Evolutionary conservation across 192 early-diverging fungal species (phyloP), one percentile per base, ranked within the genome.

Genomic region (Backusella macrospora): DNA sequence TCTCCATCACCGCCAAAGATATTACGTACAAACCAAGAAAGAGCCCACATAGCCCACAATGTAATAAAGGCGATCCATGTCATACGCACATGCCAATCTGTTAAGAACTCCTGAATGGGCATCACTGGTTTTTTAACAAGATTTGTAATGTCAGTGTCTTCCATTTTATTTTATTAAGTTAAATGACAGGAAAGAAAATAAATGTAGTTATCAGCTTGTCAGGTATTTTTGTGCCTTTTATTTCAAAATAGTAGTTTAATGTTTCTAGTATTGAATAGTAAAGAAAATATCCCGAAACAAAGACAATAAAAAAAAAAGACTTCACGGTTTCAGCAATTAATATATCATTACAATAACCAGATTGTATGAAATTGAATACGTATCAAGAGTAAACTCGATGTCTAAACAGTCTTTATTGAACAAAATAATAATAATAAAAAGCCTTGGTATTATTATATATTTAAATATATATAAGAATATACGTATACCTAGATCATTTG

Each of bases 11-110:
- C 69, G 47, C 63, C 72, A 64, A 80, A 73, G 15, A 52, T 65
- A 42, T 76, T 75, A 5, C 79, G 75, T 34, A 67, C 5, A 45
- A 80, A 73, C 79, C 75, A 81, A 62, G 65, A 23, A 6, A 74
- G 26, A 21, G 72, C 80, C 80, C 75, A 81, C 6, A 81, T 37
- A 3, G 67, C 59, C 67, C 68, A 81, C 3, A 81, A 64, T 21
- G 75, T 72, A 45, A 49, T 48, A n/a, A 77, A 77, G 18, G 76
- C 80, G 15, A 79, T 73, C 77, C 77, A 79, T 52, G 72, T 42
- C 1, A 68, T 49, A 29, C 72, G 63, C 10, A 79, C 77, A 52
- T 79, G 49, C 67, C 66, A 69, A 34, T 79, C 72, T 23, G 29
- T 14, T 12, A 74, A n/a, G 21, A 79, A 79, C 14, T 10, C 73